Evolutionary conservation across 805 yeast genomes (phyloP).

Genomic region (Debaryomyces castellii): DNA sequence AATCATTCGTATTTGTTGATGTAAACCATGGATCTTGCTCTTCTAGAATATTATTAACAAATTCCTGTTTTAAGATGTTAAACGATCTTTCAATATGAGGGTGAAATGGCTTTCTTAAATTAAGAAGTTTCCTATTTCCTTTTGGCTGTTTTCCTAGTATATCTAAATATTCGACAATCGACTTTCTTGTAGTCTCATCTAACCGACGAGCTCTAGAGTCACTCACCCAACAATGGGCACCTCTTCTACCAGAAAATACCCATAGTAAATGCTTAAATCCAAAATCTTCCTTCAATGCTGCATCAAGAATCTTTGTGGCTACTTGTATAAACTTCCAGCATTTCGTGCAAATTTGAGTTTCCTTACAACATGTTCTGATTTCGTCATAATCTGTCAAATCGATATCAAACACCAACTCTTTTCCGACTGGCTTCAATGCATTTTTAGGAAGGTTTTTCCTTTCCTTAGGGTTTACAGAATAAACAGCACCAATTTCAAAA

Average conservation of each 20-base stretch:
- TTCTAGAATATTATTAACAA: slow-evolving; percentile 61
- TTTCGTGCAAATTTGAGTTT: slow-evolving; percentile 77
- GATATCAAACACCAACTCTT: slow-evolving; percentile 93
- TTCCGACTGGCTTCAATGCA: slow-evolving; percentile 75
- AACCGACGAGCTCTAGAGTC: slow-evolving; percentile 76
- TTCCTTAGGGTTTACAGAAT: slow-evolving; percentile 82
- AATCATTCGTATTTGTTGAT: slow-evolving; percentile 35
- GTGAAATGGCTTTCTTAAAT: slow-evolving; percentile 77
- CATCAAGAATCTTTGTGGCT: slow-evolving; percentile 74
- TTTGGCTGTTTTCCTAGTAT: slow-evolving; percentile 51
- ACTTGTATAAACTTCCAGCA: slow-evolving; percentile 93
- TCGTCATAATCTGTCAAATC: slow-evolving; percentile 97
- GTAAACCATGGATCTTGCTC: slow-evolving; percentile 87
- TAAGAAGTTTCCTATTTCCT: slow-evolving; percentile 49
- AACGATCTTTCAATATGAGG: slow-evolving; percentile 82
- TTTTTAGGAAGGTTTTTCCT: slow-evolving; percentile 73
- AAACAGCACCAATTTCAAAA: slow-evolving; percentile 94
- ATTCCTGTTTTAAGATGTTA: slow-evolving; percentile 60
- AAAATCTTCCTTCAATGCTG: slow-evolving; percentile 78
- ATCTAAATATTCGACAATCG: slow-evolving; percentile 82
- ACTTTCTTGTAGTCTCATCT: slow-evolving; percentile 70
- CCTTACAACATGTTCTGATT: slow-evolving; percentile 88
- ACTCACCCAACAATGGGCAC: slow-evolving; percentile 98
- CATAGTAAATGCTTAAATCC: slow-evolving; percentile 85
- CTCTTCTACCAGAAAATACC: slow-evolving; percentile 98